Conservation (phyloP, 2,329 filamentous ascomycete species). For the Pyricularia sp. region DNA sequence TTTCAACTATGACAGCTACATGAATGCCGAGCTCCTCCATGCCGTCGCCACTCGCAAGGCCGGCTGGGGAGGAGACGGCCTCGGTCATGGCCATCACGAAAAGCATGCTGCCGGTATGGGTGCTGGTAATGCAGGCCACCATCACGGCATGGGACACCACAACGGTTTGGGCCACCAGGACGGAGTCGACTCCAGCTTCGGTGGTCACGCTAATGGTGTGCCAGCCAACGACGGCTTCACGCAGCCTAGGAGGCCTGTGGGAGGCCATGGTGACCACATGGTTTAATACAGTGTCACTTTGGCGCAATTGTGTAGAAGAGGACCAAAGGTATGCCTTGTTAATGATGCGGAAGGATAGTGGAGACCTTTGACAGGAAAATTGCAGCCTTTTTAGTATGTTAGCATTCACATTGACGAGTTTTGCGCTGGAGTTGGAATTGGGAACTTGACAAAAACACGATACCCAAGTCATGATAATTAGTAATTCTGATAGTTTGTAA, state of each 20-base stretch:
- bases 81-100: not conserved
- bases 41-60: slow-evolving; percentile 4
- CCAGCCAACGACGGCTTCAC: not conserved
- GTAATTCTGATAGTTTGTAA: not conserved
- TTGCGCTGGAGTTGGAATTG: not conserved
- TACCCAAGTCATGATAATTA: not conserved
- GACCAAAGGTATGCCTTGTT: not conserved
- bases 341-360: not conserved
- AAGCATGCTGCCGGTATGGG: not conserved
- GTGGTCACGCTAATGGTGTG: not conserved
- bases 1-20: slow-evolving; percentile 16
- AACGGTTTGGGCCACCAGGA: not conserved
- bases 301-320: not conserved
- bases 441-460: not conserved
- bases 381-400: not conserved
- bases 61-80: not conserved
- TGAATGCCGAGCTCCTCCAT: not conserved
- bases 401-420: not conserved
- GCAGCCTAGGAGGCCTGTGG: slow-evolving; percentile 3
- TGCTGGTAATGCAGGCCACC: not conserved
- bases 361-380: not conserved
- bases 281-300: not conserved
- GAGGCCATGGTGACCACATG: not conserved
- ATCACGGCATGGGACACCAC: not conserved
- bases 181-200: not conserved